Base-by-base conservation (phyloP, 2,329 filamentous ascomycete genomes). In the Delphinella strobiligena region DNA sequence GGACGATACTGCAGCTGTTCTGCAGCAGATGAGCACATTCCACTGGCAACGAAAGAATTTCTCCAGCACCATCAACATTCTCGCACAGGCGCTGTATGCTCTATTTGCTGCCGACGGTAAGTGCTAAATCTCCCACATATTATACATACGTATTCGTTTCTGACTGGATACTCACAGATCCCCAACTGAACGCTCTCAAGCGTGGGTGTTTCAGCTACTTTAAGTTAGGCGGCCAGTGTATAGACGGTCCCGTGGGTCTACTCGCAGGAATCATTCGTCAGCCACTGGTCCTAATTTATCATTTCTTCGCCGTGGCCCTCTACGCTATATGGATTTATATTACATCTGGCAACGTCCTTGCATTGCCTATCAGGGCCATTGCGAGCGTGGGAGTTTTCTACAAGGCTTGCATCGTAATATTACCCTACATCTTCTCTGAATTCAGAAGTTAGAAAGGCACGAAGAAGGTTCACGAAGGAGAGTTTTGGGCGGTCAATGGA, bases 271-370 rank as follows among this genome's bases (percentile, higher is more conserved):
- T 96, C 42, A 79, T 93, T 48, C 74, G 79, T 36, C 74, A 78
- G 39, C 91, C 91, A 0, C 61, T 78, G 37, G 72, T 87, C 30
- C 75, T 98, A 30, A 79, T 91, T 51, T 83, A 82, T 58, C 91
- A 98, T 62, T 98, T 98, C 67, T 98, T 95, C 64, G 75, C 79
- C 19, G 91, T 98, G 22, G 91, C 91, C 2, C 78, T 96, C 49
- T 74, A 93, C 48, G 78, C 81, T 18, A 86, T 96, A 48, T 93
- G 83, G 81, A 61, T 79, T n/a, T 55, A 64, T 32, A 61, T 78
- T 47, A 67, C 49, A 1, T 69, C 55, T 54, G 70, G 54, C 58
- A 71, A 45, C 50, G 39, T 58, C 1, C 51, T 61, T 41, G 47
- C 54, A 19, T 47, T 59, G 31, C 66, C 66, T 3, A 52, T 65